Percentiles rank a stretch among this genome's conserved stretches.
Conservation (phyloP, 1,284 basidiomycete genomes). For the Peniophora sp. region DNA sequence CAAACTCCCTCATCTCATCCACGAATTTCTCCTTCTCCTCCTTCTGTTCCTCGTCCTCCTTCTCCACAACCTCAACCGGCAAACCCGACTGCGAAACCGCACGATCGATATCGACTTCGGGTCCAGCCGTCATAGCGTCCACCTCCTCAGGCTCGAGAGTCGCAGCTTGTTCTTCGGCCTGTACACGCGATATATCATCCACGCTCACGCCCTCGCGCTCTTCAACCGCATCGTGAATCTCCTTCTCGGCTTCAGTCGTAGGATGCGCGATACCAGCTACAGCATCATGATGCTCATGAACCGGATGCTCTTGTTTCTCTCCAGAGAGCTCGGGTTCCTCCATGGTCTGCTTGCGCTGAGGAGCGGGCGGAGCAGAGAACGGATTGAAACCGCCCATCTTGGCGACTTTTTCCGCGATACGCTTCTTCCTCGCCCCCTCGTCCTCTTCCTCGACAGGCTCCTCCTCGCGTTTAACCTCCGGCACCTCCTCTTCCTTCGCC, state of each 20-base stretch:
- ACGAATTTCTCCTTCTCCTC: neutral
- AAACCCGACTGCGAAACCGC: neutral
- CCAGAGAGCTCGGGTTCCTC: neutral
- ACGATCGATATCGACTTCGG: neutral
- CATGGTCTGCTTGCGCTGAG: constrained; percentile 16
- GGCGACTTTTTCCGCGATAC: constrained; percentile 53
- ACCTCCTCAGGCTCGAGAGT: constrained; percentile 1
- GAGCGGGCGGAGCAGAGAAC: constrained; percentile 30
- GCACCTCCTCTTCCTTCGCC: neutral
- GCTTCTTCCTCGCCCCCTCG: constrained; percentile 41
- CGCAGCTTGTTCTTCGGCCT: constrained; percentile 7
- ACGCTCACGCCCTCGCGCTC: neutral
- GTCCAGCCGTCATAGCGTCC: neutral
- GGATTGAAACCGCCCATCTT: constrained; percentile 65
- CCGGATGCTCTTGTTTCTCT: neutral
- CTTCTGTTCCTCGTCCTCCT: constrained; percentile 3
- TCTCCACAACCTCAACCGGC: constrained; percentile 3
- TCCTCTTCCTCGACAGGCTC: constrained; percentile 36
- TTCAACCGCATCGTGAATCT: neutral
- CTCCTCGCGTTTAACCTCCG: constrained; percentile 1
- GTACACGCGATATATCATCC: constrained; percentile 13
- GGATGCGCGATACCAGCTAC: neutral
- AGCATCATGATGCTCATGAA: neutral
- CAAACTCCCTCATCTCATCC: too few relatives aligned
- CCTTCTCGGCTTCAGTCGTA: neutral